Conservation (phyloP, 441 rosid species). For the Pelargonium myrrhifolium region DNA sequence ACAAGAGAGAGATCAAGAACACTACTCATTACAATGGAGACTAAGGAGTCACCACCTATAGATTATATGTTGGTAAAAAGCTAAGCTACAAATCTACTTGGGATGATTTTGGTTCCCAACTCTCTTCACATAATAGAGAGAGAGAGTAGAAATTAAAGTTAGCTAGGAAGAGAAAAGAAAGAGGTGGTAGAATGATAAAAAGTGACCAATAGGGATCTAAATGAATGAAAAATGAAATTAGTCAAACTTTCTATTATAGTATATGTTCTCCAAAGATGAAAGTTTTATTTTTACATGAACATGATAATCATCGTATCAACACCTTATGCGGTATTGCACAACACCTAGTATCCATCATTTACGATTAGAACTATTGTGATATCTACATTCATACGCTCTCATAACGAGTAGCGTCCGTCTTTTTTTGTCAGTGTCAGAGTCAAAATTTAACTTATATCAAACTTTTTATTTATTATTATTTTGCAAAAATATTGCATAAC, state of each 20-base stretch:
- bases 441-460: no score
- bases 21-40: constrained; percentile 35
- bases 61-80: constrained; percentile 47
- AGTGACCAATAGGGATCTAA: constrained; percentile 6
- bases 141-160: not conserved
- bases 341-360: no score
- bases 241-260: not conserved
- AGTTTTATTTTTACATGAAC: no score
- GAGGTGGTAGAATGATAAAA: constrained; percentile 9
- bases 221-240: not conserved
- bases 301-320: no score
- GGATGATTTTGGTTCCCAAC: constrained; percentile 40
- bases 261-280: no score
- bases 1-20: constrained; percentile 19
- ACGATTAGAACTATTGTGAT: no score
- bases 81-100: constrained; percentile 34
- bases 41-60: constrained; percentile 25
- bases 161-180: not conserved
- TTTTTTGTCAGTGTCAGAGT: no score
- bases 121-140: constrained; percentile 6
- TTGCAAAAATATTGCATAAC: constrained; percentile 13
- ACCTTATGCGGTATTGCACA: no score
- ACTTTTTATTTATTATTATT: no score
- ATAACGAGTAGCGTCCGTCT: no score
- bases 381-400: no score